Evolutionary conservation across 139 green algal genomes (phyloP), one percentile per base, ranked within the genome.

Genomic region (Pedinophyceae sp.): DNA sequence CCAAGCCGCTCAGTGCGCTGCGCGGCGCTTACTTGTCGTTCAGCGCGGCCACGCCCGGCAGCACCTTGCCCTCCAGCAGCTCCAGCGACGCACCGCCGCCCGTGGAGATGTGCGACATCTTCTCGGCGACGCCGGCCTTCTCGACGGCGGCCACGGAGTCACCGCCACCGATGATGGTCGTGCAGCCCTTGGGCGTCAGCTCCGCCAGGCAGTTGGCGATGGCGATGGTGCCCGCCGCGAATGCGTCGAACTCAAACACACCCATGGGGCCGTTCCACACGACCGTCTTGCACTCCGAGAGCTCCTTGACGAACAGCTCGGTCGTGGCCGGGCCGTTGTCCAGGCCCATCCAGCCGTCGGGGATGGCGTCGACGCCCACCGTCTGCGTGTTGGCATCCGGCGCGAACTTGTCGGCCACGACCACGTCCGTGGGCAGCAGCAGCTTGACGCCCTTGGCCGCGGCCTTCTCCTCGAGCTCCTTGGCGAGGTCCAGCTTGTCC

Each of bases 61-160:
- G 78, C 40, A 95, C 80, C 81, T 96, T 96, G 80, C 92, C 92
- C 81, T 99, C 92, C 34, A 99, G 72, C 62, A 99, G 85, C 80
- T 99, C 92, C 60, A 99, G 72, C 46, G 78, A 93, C 19, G 92
- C 92, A 59, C 92, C 92, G 46, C 89, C 89, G 45, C 90, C 90
- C 39, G 74, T 83, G 55, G 75, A 83, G 59, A 81, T 81, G 62
- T 84, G 70, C 58, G 57, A 67, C 71, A 85, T 78, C 66, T 92
- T 77, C 30, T 88, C 75, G 2, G 82, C 88, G 20, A 95, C 55
- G 48, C 89, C 89, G 17, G 84, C 86, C 80, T 95, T 83, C 81
- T 99, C 87, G n/a, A 97, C 92, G 26, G 92, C 92, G 0, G 89
- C 89, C 49, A 99, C 92, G 24, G 78, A 93, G 79, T 99, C 92